Conservation (phyloP, 2,329 filamentous ascomycete genomes). For the Exophiala sp. region DNA sequence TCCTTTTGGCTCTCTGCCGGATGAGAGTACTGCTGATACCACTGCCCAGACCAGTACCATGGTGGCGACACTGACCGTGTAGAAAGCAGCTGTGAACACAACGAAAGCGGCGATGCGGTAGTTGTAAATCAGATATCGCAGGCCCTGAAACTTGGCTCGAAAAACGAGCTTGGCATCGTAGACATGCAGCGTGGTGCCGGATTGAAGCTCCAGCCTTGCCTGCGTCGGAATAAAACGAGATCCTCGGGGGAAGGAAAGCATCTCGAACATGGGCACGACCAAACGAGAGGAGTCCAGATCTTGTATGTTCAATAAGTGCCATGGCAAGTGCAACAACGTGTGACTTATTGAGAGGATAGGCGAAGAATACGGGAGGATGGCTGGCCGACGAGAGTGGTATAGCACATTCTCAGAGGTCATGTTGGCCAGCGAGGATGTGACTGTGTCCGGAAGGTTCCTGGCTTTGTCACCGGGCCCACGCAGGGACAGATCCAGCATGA, state of each 20-base stretch:
- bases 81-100: slow-evolving; percentile 66
- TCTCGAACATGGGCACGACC: slow-evolving; percentile 65
- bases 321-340: slow-evolving; percentile 22
- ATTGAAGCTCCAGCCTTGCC: slow-evolving; percentile 63
- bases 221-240: slow-evolving; percentile 48
- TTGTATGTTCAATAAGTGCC: slow-evolving; percentile 22
- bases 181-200: slow-evolving; percentile 52
- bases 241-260: slow-evolving; percentile 57
- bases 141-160: slow-evolving; percentile 66
- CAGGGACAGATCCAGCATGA: slow-evolving; percentile 81
- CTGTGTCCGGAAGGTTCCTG: slow-evolving; percentile 7
- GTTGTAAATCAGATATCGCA: slow-evolving; percentile 79
- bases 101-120: slow-evolving; percentile 66
- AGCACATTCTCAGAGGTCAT: slow-evolving; percentile 42
- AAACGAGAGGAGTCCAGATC: slow-evolving; percentile 59
- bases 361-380: slow-evolving; percentile 75
- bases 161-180: slow-evolving; percentile 66
- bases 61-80: slow-evolving; percentile 65
- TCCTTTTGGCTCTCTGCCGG: slow-evolving; percentile 11
- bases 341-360: slow-evolving; percentile 55
- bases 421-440: slow-evolving; percentile 27
- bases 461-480: slow-evolving; percentile 37
- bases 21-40: slow-evolving; percentile 35
- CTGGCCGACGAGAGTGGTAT: slow-evolving; percentile 63
- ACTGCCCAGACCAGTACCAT: slow-evolving; percentile 60